Base-by-base conservation (phyloP, 73 alveolate genomes). In the Stentor roeselii region DNA sequence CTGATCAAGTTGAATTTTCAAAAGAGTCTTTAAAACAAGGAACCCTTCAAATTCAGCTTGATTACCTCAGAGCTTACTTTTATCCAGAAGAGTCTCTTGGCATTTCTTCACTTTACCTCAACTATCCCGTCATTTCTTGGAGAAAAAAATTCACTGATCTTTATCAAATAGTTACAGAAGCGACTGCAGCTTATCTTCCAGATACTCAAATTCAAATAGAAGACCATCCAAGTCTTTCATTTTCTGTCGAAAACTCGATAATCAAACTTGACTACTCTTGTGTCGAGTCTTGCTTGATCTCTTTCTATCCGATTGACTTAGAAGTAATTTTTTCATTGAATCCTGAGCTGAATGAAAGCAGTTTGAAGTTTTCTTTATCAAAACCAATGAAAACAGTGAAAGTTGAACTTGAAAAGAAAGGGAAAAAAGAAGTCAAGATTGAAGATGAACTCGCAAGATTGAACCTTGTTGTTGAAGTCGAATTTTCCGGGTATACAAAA, bases 301-400 rank as follows among this genome's bases (percentile, higher is more conserved):
- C 88, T 78, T 89, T 84, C 91, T 95, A 95, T 86, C 59, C 85
- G 41, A 88, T 94, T 39, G 97, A 94, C 60, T 85, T 90, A 31
- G 98, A 94, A 89, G 86, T 95, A 14, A 75, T 95, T 78, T 95
- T 95, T 92, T 92, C 97, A 27, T 78, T 94, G 42, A 61, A 93
- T 30, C 97, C 98, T 30, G 94, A 91, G 86, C 75, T 91, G 36
- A 91, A n/a, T n/a, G n/a, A n/a, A n/a, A n/a, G n/a, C n/a, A n/a
- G n/a, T n/a, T 75, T 78, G 86, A 88, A 61, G 78, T 85, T 50
- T 84, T 90, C 21, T n/a, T n/a, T n/a, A n/a, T n/a, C n/a, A n/a
- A n/a, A n/a, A n/a, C n/a, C n/a, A n/a, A n/a, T n/a, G n/a, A n/a
- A n/a, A n/a, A n/a, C n/a, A n/a, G n/a, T n/a, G n/a, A n/a, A 50